Evolutionary conservation across 352 stramenopile species (phyloP).

Genomic region (Phytophthora sojae): DNA sequence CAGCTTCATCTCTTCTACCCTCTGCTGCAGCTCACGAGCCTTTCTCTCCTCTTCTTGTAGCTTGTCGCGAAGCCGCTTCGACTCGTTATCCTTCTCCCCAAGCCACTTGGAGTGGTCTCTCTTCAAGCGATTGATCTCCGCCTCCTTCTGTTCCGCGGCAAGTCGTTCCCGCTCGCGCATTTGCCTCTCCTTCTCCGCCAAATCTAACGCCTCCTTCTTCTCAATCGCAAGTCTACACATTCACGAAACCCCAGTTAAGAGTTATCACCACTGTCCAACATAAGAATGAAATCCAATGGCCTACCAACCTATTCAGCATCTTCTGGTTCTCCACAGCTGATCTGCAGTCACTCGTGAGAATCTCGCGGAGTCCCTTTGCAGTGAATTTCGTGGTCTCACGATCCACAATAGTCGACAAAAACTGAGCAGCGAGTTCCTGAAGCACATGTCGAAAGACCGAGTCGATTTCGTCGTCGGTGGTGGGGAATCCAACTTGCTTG

Average conservation of each 20-base stretch:
- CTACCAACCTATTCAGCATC: slow-evolving; percentile 63
- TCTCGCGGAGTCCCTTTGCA: slow-evolving; percentile 57
- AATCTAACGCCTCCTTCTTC: slow-evolving; percentile 67
- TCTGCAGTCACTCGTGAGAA: slow-evolving; percentile 67
- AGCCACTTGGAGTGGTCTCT: slow-evolving; percentile 70
- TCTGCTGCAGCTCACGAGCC: slow-evolving; percentile 56
- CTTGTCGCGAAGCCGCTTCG: slow-evolving; percentile 71
- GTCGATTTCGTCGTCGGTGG: slow-evolving; percentile 71
- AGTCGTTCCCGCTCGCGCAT: slow-evolving; percentile 68
- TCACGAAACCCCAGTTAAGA: background rate
- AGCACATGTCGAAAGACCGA: slow-evolving; percentile 62
- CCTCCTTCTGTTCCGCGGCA: slow-evolving; percentile 61
- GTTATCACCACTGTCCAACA: slow-evolving; percentile 6
- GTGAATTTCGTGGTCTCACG: slow-evolving; percentile 50
- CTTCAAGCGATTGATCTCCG: slow-evolving; percentile 73
- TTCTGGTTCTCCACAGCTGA: slow-evolving; percentile 77
- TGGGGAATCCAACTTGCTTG: slow-evolving; percentile 61
- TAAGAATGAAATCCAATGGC: background rate
- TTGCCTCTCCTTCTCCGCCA: slow-evolving; percentile 64
- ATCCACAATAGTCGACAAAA: slow-evolving; percentile 58
- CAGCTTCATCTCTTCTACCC: slow-evolving; percentile 66
- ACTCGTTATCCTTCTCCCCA: slow-evolving; percentile 70
- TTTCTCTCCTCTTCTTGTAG: slow-evolving; percentile 66
- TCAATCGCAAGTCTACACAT: slow-evolving; percentile 59
- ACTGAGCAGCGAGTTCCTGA: slow-evolving; percentile 66